Percentiles rank a stretch among this genome's conserved stretches.
Conservation (phyloP, 768 basidiomycete genomes). For the Heimioporus sp. region DNA sequence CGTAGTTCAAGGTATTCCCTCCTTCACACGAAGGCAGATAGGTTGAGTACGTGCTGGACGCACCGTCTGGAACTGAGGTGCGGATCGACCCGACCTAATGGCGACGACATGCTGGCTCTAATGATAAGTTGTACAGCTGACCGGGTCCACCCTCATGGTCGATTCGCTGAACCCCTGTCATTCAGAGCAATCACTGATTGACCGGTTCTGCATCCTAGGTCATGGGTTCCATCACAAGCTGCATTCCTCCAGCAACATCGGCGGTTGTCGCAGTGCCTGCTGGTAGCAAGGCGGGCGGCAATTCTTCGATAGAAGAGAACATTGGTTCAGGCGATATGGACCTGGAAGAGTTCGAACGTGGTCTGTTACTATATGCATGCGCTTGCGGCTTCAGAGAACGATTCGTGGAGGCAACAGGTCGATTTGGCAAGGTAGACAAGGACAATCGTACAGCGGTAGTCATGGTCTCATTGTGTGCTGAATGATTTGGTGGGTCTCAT, state of each 20-base stretch:
- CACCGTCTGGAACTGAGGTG: conserved; percentile 54
- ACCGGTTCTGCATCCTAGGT: conserved; percentile 71
- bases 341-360: conserved; percentile 54
- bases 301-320: conserved; percentile 28
- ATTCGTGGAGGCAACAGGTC: conserved; percentile 47
- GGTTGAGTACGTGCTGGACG: conserved; percentile 74
- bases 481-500: conserved; percentile 50
- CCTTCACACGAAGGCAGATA: conserved; percentile 60
- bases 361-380: conserved; percentile 66
- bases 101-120: background rate
- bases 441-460: conserved; percentile 49
- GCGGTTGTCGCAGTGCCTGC: too few relatives aligned
- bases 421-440: conserved; percentile 51
- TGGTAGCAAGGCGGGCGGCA: too few relatives aligned
- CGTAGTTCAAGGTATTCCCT: conserved; percentile 62
- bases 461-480: conserved; percentile 55
- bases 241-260: conserved; percentile 45
- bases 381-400: conserved; percentile 38
- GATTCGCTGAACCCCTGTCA: conserved; percentile 17
- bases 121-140: conserved; percentile 13
- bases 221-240: conserved; percentile 77
- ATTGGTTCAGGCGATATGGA: conserved; percentile 34
- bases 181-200: conserved; percentile 20
- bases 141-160: conserved; percentile 10
- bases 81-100: conserved; percentile 17